Conservation (phyloP, 306 rosid genomes). For the Arachis hypogaea region DNA sequence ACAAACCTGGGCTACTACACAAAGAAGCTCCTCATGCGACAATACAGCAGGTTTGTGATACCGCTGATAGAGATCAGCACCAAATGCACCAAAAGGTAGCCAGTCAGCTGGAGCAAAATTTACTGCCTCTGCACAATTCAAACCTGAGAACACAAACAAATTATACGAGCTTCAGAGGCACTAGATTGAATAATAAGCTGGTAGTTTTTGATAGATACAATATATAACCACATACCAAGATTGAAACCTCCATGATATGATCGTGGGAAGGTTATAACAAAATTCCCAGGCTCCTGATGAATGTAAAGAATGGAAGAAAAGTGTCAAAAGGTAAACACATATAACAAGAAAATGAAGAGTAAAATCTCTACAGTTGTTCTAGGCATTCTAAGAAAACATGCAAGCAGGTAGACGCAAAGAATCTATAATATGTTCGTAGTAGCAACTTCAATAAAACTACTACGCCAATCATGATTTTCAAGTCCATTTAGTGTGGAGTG, state of each 20-base stretch:
- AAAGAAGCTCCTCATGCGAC: slow-evolving; percentile 97
- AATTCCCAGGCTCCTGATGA: slow-evolving; percentile 94
- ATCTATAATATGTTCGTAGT: slow-evolving; percentile 22
- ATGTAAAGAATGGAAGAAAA: slow-evolving; percentile 42
- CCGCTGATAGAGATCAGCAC: slow-evolving; percentile 86
- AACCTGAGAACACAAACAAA: slow-evolving; percentile 61
- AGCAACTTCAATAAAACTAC: slow-evolving; percentile 30
- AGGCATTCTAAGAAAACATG: slow-evolving; percentile 33
- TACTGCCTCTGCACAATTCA: slow-evolving; percentile 99
- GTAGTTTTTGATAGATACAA: slow-evolving; percentile 39
- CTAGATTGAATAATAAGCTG: slow-evolving; percentile 27
- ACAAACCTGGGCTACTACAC: slow-evolving; percentile 85
- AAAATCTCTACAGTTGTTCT: slow-evolving; percentile 25
- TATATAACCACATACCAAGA: slow-evolving; percentile 64
- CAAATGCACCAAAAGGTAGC: slow-evolving; percentile 95
- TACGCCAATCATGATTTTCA: slow-evolving; percentile 12
- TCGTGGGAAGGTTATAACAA: slow-evolving; percentile 94
- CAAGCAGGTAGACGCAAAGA: slow-evolving; percentile 23
- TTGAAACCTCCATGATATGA: slow-evolving; percentile 98
- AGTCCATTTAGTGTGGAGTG: slow-evolving; percentile 20
- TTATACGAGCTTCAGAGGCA: slow-evolving; percentile 23
- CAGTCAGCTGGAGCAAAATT: slow-evolving; percentile 99
- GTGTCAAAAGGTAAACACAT: slow-evolving; percentile 26
- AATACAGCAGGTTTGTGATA: slow-evolving; percentile 86
- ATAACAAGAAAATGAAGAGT: slow-evolving; percentile 27